Evolutionary conservation across 2,329 filamentous ascomycete species (phyloP).

Genomic region (Fusarium keratoplasticum): DNA sequence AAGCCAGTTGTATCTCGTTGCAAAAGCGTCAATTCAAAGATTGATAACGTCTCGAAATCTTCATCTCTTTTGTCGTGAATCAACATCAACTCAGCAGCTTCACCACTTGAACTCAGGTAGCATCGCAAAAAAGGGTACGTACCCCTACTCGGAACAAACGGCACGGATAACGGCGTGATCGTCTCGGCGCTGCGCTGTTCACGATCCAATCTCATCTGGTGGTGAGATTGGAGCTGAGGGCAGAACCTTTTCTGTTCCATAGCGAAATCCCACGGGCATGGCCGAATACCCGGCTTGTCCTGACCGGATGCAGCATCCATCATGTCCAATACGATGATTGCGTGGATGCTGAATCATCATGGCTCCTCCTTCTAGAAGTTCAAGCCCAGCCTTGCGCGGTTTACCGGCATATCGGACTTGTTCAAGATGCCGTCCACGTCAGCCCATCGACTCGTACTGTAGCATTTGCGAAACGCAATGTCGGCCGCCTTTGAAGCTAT

Average conservation of each 20-base stretch:
- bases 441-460: background rate
- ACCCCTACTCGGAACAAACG: constrained; percentile 40
- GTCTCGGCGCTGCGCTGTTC: constrained; percentile 39
- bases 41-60: background rate
- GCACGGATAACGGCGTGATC: constrained; percentile 41
- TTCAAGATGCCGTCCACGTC: background rate
- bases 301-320: background rate
- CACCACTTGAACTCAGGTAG: too few species aligned
- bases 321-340: background rate
- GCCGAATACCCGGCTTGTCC: constrained; percentile 4
- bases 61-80: background rate
- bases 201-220: constrained; percentile 25
- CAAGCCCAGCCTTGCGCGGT: background rate
- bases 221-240: background rate
- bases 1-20: background rate
- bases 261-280: background rate
- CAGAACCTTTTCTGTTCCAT: background rate
- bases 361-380: background rate
- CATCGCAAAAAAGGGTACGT: constrained; percentile 14
- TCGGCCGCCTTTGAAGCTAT: background rate
- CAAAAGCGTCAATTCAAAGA: background rate
- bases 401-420: background rate
- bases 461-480: background rate
- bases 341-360: background rate
- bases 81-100: background rate